A percentile compares a stretch with the other conserved stretches of the same genome.
Evolutionary conservation across 306 rosid species (phyloP).

Genomic region (Lotus japonicus): DNA sequence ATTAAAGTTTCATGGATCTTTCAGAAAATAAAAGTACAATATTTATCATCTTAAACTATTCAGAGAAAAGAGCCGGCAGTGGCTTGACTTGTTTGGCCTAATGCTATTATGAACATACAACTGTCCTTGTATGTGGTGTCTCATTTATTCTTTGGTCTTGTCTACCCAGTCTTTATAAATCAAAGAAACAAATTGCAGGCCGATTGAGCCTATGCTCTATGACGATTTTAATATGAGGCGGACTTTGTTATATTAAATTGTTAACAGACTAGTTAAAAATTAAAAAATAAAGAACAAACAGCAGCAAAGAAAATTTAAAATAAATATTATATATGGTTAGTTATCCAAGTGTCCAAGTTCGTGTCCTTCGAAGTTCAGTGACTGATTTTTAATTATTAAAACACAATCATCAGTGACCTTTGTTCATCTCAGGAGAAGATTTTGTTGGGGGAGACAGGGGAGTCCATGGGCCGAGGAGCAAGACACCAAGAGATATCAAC

Average conservation of each 20-base stretch:
- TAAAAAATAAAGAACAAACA: no score
- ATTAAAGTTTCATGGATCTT: no score
- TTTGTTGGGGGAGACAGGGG: no score
- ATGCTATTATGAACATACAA: not conserved
- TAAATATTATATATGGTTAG: not conserved
- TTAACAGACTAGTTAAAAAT: no score
- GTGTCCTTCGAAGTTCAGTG: no score
- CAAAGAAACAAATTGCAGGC: constrained; percentile 23
- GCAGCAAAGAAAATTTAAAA: not conserved
- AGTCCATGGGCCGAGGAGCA: no score
- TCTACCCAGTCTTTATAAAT: not conserved
- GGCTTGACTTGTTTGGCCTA: not conserved
- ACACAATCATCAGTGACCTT: no score
- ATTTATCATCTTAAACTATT: not conserved
- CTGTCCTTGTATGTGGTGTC: constrained; percentile 9
- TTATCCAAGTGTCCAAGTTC: not conserved
- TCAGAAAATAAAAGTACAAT: not conserved
- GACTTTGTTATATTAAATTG: not conserved
- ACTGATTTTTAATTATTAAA: no score
- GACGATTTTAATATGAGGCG: not conserved
- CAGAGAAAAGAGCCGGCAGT: constrained; percentile 20
- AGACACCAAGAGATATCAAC: no score
- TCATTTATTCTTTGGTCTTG: not conserved
- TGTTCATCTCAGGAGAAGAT: no score
- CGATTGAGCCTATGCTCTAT: not conserved